Percentiles rank a stretch among this genome's conserved stretches.
These are phyloP conservation scores for Luffa aegyptiaca DNA, from an alignment of 306 rosid species.

Conservation along the genomic window DNA sequence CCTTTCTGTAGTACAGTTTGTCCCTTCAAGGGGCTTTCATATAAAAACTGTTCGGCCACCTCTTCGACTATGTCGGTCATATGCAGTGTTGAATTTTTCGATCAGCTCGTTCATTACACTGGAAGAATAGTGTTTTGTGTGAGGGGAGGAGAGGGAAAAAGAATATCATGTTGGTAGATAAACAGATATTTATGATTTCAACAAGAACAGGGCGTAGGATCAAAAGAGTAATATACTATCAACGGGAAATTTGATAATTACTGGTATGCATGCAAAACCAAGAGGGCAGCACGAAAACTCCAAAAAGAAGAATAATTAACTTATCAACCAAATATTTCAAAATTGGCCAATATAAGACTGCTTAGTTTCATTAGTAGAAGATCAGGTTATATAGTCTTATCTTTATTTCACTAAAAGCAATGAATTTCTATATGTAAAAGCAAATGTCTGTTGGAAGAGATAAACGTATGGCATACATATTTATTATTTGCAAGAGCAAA, in stretches of 20 bases:
- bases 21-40: constrained; percentile 24
- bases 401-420: not conserved
- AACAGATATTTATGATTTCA: not conserved
- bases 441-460: not conserved
- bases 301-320: not conserved
- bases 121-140: not conserved
- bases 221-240: not conserved
- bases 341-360: not conserved
- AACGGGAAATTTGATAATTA: not conserved
- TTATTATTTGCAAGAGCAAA: not conserved
- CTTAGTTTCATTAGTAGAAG: not conserved
- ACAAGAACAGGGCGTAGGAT: not conserved
- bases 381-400: not conserved
- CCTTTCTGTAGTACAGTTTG: not conserved
- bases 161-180: not conserved
- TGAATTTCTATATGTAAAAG: not conserved
- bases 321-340: not conserved
- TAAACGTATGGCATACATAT: not conserved
- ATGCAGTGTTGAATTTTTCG: constrained; percentile 54
- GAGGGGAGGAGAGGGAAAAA: not conserved
- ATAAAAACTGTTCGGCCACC: constrained; percentile 86
- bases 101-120: constrained; percentile 29
- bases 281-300: not conserved
- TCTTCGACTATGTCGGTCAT: constrained; percentile 86
- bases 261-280: not conserved